A percentile compares a stretch with the other conserved stretches of the same genome.
Conservation (phyloP, 2,329 filamentous ascomycete species). For the Xylariaceae sp. region DNA sequence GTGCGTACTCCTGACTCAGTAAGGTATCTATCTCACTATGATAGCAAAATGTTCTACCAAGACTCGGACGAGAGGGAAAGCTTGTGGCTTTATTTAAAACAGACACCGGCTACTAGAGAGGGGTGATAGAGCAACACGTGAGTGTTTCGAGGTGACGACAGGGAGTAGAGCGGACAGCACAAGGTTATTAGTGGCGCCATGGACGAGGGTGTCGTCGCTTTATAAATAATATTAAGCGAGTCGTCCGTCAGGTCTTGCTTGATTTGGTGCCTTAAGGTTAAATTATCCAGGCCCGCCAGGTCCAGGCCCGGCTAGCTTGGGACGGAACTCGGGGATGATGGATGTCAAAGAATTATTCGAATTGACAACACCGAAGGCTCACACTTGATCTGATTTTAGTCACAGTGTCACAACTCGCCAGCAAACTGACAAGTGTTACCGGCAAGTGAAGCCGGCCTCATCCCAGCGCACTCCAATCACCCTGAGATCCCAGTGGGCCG, state of each 20-base stretch:
- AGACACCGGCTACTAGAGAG: too few relatives aligned
- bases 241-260: constrained; percentile 1
- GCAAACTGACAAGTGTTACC: background rate
- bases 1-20: too few relatives aligned
- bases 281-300: too few relatives aligned
- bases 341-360: constrained; percentile 1
- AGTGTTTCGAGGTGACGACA: background rate
- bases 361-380: constrained; percentile 6
- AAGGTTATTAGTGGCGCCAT: background rate
- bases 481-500: constrained; percentile 6
- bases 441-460: constrained; percentile 16
- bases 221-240: constrained; percentile 9
- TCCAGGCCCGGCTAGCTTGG: constrained; percentile 3
- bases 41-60: too few relatives aligned
- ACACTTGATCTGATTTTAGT: too few relatives aligned
- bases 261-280: too few relatives aligned
- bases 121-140: too few relatives aligned
- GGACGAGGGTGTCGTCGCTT: constrained; percentile 5
- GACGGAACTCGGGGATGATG: background rate
- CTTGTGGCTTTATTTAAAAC: too few relatives aligned
- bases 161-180: background rate
- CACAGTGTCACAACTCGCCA: background rate
- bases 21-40: too few relatives aligned
- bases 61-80: too few relatives aligned
- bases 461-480: constrained; percentile 11